Percentiles rank a stretch among this genome's conserved stretches.
Evolutionary conservation across 1,284 basidiomycete genomes (phyloP).

Genomic region (Leucoagaricus sp.): DNA sequence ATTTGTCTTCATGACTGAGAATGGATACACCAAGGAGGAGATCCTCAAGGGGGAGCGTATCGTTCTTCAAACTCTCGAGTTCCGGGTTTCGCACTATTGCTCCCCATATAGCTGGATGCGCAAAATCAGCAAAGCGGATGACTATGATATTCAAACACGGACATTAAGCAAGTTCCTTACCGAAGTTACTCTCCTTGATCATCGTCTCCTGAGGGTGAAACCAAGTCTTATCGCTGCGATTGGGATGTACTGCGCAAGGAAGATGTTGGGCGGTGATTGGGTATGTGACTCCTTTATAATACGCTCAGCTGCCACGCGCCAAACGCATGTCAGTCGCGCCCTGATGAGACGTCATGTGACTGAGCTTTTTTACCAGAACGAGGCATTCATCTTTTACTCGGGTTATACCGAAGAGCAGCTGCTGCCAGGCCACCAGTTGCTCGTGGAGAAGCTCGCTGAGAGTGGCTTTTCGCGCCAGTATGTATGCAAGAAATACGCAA

Average conservation of each 20-base stretch:
- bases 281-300: conserved; percentile 53
- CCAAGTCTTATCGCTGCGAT: conserved; percentile 96
- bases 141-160: conserved; percentile 97
- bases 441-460: conserved; percentile 86
- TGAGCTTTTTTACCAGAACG: conserved; percentile 61
- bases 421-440: conserved; percentile 77
- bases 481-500: conserved; percentile 95
- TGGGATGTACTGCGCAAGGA: conserved; percentile 94
- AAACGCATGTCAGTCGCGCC: conserved; percentile 22
- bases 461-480: conserved; percentile 83
- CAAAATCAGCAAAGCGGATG: conserved; percentile 97
- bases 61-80: conserved; percentile 92
- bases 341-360: conserved; percentile 48
- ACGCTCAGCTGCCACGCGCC: conserved; percentile 21
- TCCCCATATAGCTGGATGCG: conserved; percentile 99
- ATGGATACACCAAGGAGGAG: conserved; percentile 91
- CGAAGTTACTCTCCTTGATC: conserved; percentile 93
- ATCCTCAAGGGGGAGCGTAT: conserved; percentile 98
- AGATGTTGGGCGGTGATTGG: conserved; percentile 93
- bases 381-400: conserved; percentile 93
- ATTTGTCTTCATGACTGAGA: conserved; percentile 97
- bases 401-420: conserved; percentile 92
- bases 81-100: conserved; percentile 96
- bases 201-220: conserved; percentile 92
- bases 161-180: conserved; percentile 98